A percentile compares a stretch with the other conserved stretches of the same genome.
phyloP scores from a whole-genome alignment of 768 basidiomycete species.

The Boletus sp. region DNA sequence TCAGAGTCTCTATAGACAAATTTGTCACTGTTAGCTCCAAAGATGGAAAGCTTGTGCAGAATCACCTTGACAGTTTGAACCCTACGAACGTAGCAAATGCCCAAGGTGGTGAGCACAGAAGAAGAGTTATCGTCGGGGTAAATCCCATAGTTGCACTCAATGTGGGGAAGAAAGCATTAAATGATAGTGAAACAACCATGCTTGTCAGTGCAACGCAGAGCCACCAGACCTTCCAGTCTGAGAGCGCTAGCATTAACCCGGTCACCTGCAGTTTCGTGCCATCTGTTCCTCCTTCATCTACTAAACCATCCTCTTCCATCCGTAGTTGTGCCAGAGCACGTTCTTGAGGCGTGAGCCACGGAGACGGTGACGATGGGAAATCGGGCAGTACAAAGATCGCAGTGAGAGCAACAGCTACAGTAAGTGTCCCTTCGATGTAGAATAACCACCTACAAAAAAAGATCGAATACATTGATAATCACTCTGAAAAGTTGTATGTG shows the following conservation, averaged over 20 bases:
- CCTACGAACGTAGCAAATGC: slow-evolving; percentile 57
- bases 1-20: slow-evolving; percentile 61
- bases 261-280: slow-evolving; percentile 27
- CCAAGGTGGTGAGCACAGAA: slow-evolving; percentile 75
- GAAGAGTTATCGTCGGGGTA: slow-evolving; percentile 58
- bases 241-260: slow-evolving; percentile 59
- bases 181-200: slow-evolving; percentile 59
- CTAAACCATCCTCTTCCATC: slow-evolving; percentile 64
- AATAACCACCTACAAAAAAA: slow-evolving; percentile 62
- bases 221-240: slow-evolving; percentile 86
- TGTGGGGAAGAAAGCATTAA: slow-evolving; percentile 82
- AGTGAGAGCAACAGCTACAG: slow-evolving; percentile 45
- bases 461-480: neutral
- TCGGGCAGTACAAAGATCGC: slow-evolving; percentile 72
- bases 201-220: slow-evolving; percentile 61
- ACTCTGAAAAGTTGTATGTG: neutral
- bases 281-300: slow-evolving; percentile 47
- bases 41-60: neutral
- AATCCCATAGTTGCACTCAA: slow-evolving; percentile 71
- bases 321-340: slow-evolving; percentile 54
- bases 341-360: slow-evolving; percentile 63
- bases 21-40: neutral
- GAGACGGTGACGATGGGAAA: slow-evolving; percentile 58
- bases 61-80: slow-evolving; percentile 51
- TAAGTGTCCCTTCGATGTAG: slow-evolving; percentile 63